A percentile compares a stretch with the other conserved stretches of the same genome.
phyloP scores from a whole-genome alignment of 1,284 basidiomycete genomes.

The Trichosporon sp. region DNA sequence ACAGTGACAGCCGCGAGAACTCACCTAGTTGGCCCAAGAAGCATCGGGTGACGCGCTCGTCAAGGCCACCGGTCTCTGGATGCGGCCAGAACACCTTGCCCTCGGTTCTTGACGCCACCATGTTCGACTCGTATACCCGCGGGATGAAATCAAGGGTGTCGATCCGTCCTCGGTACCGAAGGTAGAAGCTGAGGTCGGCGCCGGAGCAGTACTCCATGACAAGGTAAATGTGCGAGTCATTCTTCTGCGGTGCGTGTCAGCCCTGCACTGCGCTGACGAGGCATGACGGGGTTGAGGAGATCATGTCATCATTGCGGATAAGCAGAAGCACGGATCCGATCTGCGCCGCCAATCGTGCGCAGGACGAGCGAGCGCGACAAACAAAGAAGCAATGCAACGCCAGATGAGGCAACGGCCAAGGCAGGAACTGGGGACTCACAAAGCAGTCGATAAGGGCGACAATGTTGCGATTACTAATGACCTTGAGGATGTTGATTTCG shows the following conservation, averaged over 20 bases:
- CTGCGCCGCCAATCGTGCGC: background rate
- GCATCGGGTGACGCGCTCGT: slow-evolving; percentile 84
- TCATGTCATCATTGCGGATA: background rate
- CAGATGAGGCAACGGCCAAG: background rate
- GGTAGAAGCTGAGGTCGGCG: slow-evolving; percentile 91
- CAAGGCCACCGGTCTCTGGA: slow-evolving; percentile 81
- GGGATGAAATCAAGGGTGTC: slow-evolving; percentile 77
- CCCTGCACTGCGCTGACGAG: slow-evolving; percentile 5
- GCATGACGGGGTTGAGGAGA: background rate
- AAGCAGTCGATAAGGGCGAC: slow-evolving; percentile 91
- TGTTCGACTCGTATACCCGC: slow-evolving; percentile 51
- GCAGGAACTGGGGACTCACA: slow-evolving; percentile 40
- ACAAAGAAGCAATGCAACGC: background rate
- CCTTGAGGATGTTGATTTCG: slow-evolving; percentile 95
- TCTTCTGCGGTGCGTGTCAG: slow-evolving; percentile 58
- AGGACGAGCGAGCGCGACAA: background rate
- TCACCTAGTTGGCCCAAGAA: slow-evolving; percentile 87
- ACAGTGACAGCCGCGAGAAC: slow-evolving; percentile 29
- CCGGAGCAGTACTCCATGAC: slow-evolving; percentile 97
- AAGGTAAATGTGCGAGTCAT: slow-evolving; percentile 89
- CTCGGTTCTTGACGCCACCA: slow-evolving; percentile 50
- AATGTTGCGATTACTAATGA: slow-evolving; percentile 86
- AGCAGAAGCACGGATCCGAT: slow-evolving; percentile 3
- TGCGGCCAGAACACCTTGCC: slow-evolving; percentile 77
- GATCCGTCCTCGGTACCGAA: slow-evolving; percentile 85